Conservation (phyloP, 1,284 basidiomycete species). For the Laetiporus sulphureus region DNA sequence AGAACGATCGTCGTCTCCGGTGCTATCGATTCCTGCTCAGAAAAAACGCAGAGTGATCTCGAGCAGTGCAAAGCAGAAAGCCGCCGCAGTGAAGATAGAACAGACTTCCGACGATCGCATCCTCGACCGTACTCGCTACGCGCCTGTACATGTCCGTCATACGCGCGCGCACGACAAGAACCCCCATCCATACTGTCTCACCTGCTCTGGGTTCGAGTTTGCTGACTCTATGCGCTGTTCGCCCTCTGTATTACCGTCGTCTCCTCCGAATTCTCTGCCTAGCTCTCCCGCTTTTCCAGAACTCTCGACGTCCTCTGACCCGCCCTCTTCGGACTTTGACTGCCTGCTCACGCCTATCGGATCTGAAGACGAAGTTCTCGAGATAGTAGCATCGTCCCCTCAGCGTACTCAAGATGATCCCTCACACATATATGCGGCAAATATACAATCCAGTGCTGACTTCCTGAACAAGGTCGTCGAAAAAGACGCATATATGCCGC, state of each 20-base stretch:
- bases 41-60: no score
- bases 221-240: background rate
- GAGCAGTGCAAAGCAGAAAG: no score
- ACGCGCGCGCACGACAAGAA: slow-evolving; percentile 3
- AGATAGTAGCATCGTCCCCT: background rate
- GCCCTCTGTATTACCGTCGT: background rate
- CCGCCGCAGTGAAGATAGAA: background rate
- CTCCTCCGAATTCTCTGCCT: background rate
- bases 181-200: slow-evolving; percentile 3
- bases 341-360: slow-evolving; percentile 1
- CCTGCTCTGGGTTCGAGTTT: slow-evolving; percentile 1
- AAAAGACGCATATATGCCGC: background rate
- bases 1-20: slow-evolving; percentile 4
- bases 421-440: background rate
- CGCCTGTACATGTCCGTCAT: background rate
- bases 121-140: background rate
- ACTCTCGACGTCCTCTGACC: slow-evolving; percentile 1
- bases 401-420: background rate
- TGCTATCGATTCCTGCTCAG: background rate
- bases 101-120: background rate
- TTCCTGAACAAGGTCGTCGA: background rate
- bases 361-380: background rate
- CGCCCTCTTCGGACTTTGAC: slow-evolving; percentile 1
- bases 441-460: background rate
- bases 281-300: slow-evolving; percentile 2